phyloP scores from a whole-genome alignment of 139 green algal species.

The Closterium sp. region DNA sequence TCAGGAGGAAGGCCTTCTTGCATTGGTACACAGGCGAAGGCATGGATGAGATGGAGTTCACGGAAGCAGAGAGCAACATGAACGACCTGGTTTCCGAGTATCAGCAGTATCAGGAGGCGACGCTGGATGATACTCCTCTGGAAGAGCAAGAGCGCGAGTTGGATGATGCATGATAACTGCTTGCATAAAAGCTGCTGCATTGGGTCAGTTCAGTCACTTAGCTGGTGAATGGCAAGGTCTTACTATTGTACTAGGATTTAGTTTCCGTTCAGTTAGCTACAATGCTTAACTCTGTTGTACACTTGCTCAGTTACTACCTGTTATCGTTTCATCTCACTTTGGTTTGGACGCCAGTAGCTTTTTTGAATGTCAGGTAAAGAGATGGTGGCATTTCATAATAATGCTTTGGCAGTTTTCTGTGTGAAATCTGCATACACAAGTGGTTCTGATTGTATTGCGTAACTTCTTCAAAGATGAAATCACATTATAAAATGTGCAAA shows the following conservation, averaged over 20 bases:
- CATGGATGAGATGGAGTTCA: slow-evolving; percentile 99
- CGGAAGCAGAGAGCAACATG: slow-evolving; percentile 98
- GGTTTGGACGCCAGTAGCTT: too few species aligned
- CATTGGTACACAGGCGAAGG: slow-evolving; percentile 99
- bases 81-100: slow-evolving; percentile 97
- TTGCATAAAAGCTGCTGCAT: not conserved
- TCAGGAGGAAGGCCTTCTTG: slow-evolving; percentile 98
- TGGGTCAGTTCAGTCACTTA: not conserved
- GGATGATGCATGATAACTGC: not conserved
- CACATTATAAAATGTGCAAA: too few species aligned
- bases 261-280: too few species aligned
- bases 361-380: too few species aligned
- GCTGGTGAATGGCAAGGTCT: not conserved
- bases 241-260: not conserved
- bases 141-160: not conserved
- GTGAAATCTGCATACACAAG: too few species aligned
- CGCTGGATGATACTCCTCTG: slow-evolving; percentile 64
- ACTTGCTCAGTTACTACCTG: too few species aligned
- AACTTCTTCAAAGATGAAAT: too few species aligned
- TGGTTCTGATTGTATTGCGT: too few species aligned
- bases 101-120: slow-evolving; percentile 98
- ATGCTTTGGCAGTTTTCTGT: too few species aligned
- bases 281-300: too few species aligned
- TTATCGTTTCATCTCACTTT: too few species aligned
- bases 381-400: too few species aligned